Base-by-base conservation (phyloP, 371 early-diverging fungal genomes). In the Actinomortierella wolfii region DNA sequence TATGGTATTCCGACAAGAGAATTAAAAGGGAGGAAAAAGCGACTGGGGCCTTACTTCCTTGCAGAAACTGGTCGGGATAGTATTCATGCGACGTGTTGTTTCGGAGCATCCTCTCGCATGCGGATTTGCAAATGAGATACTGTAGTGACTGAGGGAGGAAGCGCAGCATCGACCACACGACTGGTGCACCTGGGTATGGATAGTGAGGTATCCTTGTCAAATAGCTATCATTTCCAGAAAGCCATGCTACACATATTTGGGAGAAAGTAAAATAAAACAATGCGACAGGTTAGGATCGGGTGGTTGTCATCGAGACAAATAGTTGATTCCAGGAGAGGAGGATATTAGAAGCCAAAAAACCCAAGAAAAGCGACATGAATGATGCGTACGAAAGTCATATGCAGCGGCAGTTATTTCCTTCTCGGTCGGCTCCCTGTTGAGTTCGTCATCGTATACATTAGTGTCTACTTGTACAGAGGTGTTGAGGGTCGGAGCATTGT, bases 51-150 rank as follows among this genome's bases (percentile, higher is more conserved):
- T 57, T 64, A 83, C 86, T 82, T 73, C 86, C 86, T 46, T 81
- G 77, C 20, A 86, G 64, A 54, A 86, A 86, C 59, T 86, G 81
- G 8, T 86, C 84, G 3, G 86, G 86, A 65, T 76, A 86, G 59
- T 85, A 83, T 23, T 73, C 71, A 15, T 63, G 54, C 0, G 84
- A 82, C 0, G 82, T 86, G 42, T 86, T 86, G 40, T 81, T 61
- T 17, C 80, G 76, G 43, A 83, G 66, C 56, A 82, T 78, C 29
- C 84, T 67, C 21, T 76, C 77, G 15, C 81, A 81, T 13, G 82
- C 63, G 48, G 78, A 81, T 59, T 78, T 80, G 43, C 80, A 75
- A 45, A 82, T 45, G 29, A 56, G 64, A 54, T 78, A 81, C 49
- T 86, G 86, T n/a, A 81, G 45, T 9, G 64, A 57, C 17, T 59